Base-by-base conservation (phyloP, 2,329 filamentous ascomycete species). In the Colletotrichum sp. region DNA sequence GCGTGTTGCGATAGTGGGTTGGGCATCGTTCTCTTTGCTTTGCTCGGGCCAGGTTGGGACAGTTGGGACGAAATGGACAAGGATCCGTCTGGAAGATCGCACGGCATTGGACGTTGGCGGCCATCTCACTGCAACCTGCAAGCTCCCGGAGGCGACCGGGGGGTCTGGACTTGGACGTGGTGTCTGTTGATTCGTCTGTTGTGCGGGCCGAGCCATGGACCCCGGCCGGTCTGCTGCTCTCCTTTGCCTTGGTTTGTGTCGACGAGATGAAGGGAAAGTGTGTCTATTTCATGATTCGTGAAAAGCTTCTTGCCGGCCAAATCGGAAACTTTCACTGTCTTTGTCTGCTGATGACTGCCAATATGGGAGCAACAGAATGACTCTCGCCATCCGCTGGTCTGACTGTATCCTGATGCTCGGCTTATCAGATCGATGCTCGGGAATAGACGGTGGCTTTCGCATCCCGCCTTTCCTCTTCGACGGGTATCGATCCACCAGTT, bases 41-140 rank as follows among this genome's bases (percentile, higher is more conserved):
- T 72, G 57, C 69, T 72, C 36, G 73, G 73, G 69, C 30, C 66
- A 71, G 72, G 52, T 24, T 55, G 62, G 63, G 55, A 36, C n/a
- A 57, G 64, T 76, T 73, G 73, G 73, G 73, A 76, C 73, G 73
- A 62, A 76, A 76, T 16, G 21, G 26, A 68, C 72, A 72, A 34
- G 73, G 73, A 55, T 64, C 44, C 6, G 44, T 13, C n/a, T 52
- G 3, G n/a, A 52, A 55, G 59, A 66, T 39, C 12, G 34, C 32
- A 18, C 32, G n/a, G 55, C 69, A 32, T 36, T 63, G 28, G 39
- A 34, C 66, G 24, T 57, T 49, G 39, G 21, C 24, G 49, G 9
- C 16, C 24, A 44, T 66, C 52, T 52, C 55, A 63, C 57, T 70
- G 57, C 68, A 70, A 68, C 44, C 73, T 72, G 69, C 69, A 64